These are phyloP conservation scores for Zygosaccharomyces kombuchaensis DNA, from an alignment of 805 yeast species.

Conservation along the genomic window DNA sequence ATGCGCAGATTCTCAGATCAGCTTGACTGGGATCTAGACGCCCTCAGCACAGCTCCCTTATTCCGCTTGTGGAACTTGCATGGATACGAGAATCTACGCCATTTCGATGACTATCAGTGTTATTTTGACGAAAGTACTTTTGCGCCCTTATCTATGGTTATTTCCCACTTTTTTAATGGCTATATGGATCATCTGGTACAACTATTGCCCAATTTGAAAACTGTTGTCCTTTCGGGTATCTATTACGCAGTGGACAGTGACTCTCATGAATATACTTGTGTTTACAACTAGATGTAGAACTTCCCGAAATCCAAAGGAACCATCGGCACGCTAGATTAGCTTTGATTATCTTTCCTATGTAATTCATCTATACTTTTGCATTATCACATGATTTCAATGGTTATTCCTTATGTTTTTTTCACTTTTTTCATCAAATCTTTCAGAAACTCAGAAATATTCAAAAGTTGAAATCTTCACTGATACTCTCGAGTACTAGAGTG, in stretches of 20 bases:
- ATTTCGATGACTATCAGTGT: conserved; percentile 40
- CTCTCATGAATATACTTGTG: conserved; percentile 17
- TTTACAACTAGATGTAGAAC: conserved; percentile 22
- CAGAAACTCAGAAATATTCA: neutral
- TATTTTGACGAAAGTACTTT: conserved; percentile 43
- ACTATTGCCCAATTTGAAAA: conserved; percentile 34
- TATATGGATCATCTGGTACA: conserved; percentile 38
- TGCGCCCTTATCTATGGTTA: conserved; percentile 38
- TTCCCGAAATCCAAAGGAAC: neutral
- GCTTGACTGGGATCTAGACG: conserved; percentile 32
- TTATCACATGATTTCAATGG: neutral
- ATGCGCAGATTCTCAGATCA: conserved; percentile 32
- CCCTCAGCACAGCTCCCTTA: conserved; percentile 33
- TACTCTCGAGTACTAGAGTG: neutral
- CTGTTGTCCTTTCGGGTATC: conserved; percentile 41
- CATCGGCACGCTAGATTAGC: neutral
- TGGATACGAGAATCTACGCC: conserved; percentile 40
- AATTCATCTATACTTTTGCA: neutral
- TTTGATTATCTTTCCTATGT: neutral
- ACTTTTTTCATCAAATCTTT: neutral
- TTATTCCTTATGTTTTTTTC: neutral
- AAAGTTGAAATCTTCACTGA: neutral
- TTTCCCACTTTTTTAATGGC: conserved; percentile 45
- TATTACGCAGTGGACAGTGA: conserved; percentile 33
- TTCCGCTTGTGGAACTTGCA: conserved; percentile 47